phyloP scores from a whole-genome alignment of 352 stramenopile genomes.

The Globisporangium viniferum region DNA sequence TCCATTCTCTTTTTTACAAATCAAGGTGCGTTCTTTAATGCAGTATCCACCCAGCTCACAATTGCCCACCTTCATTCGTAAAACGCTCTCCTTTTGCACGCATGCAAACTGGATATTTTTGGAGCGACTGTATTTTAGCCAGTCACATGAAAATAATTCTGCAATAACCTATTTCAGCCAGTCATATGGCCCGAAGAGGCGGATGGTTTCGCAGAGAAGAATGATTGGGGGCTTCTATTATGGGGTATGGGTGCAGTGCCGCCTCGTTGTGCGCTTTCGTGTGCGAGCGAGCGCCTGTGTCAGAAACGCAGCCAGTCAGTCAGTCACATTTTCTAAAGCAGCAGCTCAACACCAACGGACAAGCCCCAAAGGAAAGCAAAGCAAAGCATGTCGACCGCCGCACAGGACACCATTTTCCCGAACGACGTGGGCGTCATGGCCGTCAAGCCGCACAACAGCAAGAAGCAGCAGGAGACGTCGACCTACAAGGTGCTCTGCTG shows the following conservation, averaged over 20 bases:
- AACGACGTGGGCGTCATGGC: conserved; percentile 43
- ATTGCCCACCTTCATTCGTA: background rate
- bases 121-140: background rate
- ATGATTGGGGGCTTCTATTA: background rate
- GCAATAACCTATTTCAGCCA: conserved; percentile 3
- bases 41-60: background rate
- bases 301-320: background rate
- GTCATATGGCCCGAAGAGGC: background rate
- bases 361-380: background rate
- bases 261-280: background rate
- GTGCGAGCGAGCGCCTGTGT: background rate
- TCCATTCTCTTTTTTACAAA: background rate
- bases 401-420: conserved; percentile 18
- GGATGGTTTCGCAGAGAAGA: conserved; percentile 9
- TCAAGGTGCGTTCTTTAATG: background rate
- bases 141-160: background rate
- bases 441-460: conserved; percentile 56
- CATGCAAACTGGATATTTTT: conserved; percentile 10
- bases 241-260: background rate
- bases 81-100: background rate
- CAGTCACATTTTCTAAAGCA: background rate
- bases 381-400: conserved; percentile 14
- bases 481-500: conserved; percentile 58
- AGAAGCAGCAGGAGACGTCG: conserved; percentile 14
- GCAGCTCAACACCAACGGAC: background rate